Evolutionary conservation across 805 yeast species (phyloP).

Genomic region (Saturnispora saitoi): DNA sequence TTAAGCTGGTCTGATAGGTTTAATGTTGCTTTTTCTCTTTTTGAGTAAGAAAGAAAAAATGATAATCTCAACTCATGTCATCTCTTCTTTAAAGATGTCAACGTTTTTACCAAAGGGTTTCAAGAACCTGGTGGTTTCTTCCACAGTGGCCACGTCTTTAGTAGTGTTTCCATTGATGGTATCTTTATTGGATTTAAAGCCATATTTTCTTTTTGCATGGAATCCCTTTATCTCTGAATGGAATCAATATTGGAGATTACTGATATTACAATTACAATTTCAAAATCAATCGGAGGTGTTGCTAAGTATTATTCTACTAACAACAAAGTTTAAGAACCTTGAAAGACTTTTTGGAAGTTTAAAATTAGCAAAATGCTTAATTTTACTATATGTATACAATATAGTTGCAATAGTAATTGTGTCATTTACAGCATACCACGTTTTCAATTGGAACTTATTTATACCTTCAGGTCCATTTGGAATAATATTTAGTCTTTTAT

Average conservation of each 20-base stretch:
- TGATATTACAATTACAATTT: slow-evolving; percentile 42
- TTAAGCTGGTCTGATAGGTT: background rate
- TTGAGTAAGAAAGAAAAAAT: background rate
- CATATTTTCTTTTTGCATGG: slow-evolving; percentile 34
- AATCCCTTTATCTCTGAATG: slow-evolving; percentile 50
- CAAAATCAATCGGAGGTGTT: slow-evolving; percentile 53
- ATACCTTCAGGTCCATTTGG: slow-evolving; percentile 39
- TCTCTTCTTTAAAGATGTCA: slow-evolving; percentile 16
- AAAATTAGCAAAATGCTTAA: slow-evolving; percentile 40
- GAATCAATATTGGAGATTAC: slow-evolving; percentile 48
- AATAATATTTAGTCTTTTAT: slow-evolving; percentile 30
- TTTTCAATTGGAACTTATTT: slow-evolving; percentile 34
- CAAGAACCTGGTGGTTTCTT: slow-evolving; percentile 32
- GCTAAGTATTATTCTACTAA: slow-evolving; percentile 35
- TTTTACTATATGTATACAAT: slow-evolving; percentile 41
- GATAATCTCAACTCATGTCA: background rate
- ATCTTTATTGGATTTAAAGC: slow-evolving; percentile 38
- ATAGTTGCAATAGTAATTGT: slow-evolving; percentile 29
- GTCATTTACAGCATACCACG: slow-evolving; percentile 25
- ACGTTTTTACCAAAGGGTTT: slow-evolving; percentile 27
- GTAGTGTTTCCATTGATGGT: slow-evolving; percentile 33
- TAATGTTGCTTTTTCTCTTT: background rate
- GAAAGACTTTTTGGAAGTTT: slow-evolving; percentile 52
- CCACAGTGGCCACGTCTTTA: slow-evolving; percentile 28
- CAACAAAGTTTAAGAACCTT: slow-evolving; percentile 44